Evolutionary conservation across 75 land plant species (phyloP).

Genomic region (Cupressus sempervirens): DNA sequence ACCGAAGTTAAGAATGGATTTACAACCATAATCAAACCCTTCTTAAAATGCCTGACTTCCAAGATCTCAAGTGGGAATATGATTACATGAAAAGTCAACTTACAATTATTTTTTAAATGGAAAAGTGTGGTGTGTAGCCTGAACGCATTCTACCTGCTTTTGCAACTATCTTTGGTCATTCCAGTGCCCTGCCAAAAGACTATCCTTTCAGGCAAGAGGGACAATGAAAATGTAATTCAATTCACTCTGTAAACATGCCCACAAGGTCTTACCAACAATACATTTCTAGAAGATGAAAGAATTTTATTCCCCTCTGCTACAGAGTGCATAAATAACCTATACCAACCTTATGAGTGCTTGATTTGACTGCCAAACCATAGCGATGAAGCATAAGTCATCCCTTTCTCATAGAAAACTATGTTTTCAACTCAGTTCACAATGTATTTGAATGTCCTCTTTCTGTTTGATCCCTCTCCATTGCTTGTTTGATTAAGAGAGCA

Average conservation of each 20-base stretch:
- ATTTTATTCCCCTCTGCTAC: neutral
- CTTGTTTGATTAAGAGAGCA: neutral
- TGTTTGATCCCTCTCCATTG: neutral
- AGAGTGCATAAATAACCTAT: neutral
- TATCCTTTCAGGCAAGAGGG: neutral
- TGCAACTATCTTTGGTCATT: neutral
- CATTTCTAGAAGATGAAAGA: neutral
- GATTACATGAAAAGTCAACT: neutral
- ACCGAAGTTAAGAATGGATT: neutral
- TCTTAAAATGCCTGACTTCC: neutral
- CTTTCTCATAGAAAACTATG: no score
- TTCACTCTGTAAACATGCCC: neutral
- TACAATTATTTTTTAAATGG: neutral
- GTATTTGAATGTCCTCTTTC: no score
- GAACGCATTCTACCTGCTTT: neutral
- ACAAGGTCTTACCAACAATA: neutral
- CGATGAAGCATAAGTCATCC: neutral
- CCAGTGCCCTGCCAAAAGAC: neutral
- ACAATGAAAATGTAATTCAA: neutral
- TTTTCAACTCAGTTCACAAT: no score
- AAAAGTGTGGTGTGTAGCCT: neutral
- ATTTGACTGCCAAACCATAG: neutral
- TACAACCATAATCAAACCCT: neutral
- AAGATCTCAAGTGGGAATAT: neutral
- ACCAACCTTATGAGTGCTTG: neutral